phyloP scores from a whole-genome alignment of 169 alveolate genomes.

The Eimeria tenella region DNA sequence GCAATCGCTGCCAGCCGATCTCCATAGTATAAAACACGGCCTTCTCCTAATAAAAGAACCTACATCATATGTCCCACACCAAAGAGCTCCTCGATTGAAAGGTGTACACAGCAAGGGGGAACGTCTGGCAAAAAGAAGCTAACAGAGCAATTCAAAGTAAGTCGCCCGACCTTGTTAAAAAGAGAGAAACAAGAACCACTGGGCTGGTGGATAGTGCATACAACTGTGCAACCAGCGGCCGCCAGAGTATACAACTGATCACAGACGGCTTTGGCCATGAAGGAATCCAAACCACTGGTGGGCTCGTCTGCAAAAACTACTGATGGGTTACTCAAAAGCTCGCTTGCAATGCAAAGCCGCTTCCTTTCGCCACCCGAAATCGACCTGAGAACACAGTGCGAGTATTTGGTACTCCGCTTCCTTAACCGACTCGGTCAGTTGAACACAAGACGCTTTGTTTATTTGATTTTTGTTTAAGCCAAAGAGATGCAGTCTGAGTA shows the following conservation, averaged over 20 bases:
- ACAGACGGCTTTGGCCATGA: slow-evolving; percentile 78
- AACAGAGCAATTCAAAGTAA: background rate
- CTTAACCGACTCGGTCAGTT: background rate
- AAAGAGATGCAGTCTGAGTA: background rate
- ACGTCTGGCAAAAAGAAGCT: background rate
- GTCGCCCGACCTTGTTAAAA: slow-evolving; percentile 72
- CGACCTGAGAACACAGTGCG: slow-evolving; percentile 78
- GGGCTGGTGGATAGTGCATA: slow-evolving; percentile 80
- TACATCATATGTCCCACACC: background rate
- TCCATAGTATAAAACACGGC: slow-evolving; percentile 79
- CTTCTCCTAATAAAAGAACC: slow-evolving; percentile 79
- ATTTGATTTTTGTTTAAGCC: no score
- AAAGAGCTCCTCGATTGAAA: background rate
- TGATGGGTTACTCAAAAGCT: slow-evolving; percentile 85
- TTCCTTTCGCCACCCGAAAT: slow-evolving; percentile 89
- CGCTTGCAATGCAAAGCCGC: slow-evolving; percentile 85
- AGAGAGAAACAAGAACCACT: slow-evolving; percentile 67
- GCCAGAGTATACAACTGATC: slow-evolving; percentile 62
- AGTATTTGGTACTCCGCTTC: background rate
- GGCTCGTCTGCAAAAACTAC: slow-evolving; percentile 91
- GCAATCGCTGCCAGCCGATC: slow-evolving; percentile 71
- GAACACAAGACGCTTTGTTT: background rate
- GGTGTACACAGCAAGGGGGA: background rate
- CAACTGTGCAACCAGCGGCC: slow-evolving; percentile 79
- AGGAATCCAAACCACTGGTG: slow-evolving; percentile 86